Evolutionary conservation across 108 stramenopile genomes (phyloP).

Genomic region (Skeletonema costatum): DNA sequence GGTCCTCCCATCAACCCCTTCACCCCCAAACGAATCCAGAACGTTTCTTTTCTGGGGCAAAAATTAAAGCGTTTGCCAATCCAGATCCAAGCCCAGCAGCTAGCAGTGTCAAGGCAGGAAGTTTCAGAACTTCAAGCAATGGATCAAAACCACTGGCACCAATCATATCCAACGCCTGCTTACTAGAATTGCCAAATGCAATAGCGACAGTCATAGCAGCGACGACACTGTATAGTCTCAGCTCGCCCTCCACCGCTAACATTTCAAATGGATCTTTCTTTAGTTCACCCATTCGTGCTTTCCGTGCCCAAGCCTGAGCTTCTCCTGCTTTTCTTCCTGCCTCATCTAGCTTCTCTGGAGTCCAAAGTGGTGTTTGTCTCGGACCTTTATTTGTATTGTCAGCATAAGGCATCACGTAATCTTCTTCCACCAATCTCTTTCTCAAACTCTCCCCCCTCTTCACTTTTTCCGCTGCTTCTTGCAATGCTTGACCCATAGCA

Average conservation of each 20-base stretch:
- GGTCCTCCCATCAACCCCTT: constrained; percentile 83
- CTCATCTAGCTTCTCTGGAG: constrained; percentile 76
- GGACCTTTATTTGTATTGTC: constrained; percentile 82
- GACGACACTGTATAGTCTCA: constrained; percentile 55
- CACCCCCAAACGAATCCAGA: constrained; percentile 62
- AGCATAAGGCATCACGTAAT: constrained; percentile 72
- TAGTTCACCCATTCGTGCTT: constrained; percentile 65
- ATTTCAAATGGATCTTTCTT: constrained; percentile 71
- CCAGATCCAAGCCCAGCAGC: constrained; percentile 61
- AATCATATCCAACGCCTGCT: constrained; percentile 41
- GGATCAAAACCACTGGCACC: constrained; percentile 22
- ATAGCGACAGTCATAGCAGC: constrained; percentile 55
- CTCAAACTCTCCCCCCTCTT: constrained; percentile 61
- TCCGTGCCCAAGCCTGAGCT: constrained; percentile 73
- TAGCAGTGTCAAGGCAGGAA: constrained; percentile 56
- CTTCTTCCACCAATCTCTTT: constrained; percentile 65
- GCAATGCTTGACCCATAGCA: constrained; percentile 69
- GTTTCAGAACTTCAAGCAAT: constrained; percentile 33
- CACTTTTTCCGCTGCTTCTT: constrained; percentile 52
- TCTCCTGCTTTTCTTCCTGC: constrained; percentile 62
- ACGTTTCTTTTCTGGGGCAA: constrained; percentile 61
- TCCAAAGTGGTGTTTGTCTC: constrained; percentile 73
- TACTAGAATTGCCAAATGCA: constrained; percentile 72
- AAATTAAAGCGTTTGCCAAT: constrained; percentile 38
- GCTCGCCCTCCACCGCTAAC: constrained; percentile 50